A percentile compares a stretch with the other conserved stretches of the same genome.
Evolutionary conservation across 2,329 filamentous ascomycete species (phyloP).

Genomic region (Delphinella strobiligena): DNA sequence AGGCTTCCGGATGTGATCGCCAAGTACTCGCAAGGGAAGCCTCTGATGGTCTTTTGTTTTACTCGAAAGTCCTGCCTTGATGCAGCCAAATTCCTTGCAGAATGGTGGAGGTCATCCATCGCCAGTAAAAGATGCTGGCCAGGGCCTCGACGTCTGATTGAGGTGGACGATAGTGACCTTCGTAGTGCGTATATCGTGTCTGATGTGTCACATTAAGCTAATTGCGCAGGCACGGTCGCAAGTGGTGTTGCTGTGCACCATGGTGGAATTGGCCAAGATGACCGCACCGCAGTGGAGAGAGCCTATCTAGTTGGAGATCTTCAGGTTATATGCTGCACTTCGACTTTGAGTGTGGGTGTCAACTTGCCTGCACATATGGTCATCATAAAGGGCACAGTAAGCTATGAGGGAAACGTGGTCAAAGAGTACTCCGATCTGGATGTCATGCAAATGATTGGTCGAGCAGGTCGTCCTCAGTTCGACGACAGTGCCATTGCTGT

Average conservation of each 20-base stretch:
- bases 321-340: conserved; percentile 74
- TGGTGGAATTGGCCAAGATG: conserved; percentile 54
- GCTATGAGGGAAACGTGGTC: conserved; percentile 37
- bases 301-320: conserved; percentile 60
- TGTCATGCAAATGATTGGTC: conserved; percentile 82
- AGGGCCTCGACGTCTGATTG: conserved; percentile 38
- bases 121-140: conserved; percentile 50
- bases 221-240: conserved; percentile 27
- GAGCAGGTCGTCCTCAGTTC: conserved; percentile 74
- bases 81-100: conserved; percentile 56
- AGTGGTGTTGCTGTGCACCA: conserved; percentile 73
- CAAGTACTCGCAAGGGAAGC: conserved; percentile 57
- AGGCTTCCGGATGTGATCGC: conserved; percentile 55
- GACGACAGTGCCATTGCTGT: conserved; percentile 64
- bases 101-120: conserved; percentile 47
- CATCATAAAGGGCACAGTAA: conserved; percentile 67
- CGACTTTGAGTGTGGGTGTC: conserved; percentile 70
- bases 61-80: conserved; percentile 58
- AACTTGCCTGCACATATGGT: conserved; percentile 77
- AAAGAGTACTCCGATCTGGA: conserved; percentile 73
- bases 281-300: conserved; percentile 55
- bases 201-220: conserved; percentile 11
- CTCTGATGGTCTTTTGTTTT: conserved; percentile 73
- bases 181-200: conserved; percentile 31
- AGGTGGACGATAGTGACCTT: conserved; percentile 48